phyloP scores from a whole-genome alignment of 352 stramenopile genomes.

The Pythium aphanidermatum region DNA sequence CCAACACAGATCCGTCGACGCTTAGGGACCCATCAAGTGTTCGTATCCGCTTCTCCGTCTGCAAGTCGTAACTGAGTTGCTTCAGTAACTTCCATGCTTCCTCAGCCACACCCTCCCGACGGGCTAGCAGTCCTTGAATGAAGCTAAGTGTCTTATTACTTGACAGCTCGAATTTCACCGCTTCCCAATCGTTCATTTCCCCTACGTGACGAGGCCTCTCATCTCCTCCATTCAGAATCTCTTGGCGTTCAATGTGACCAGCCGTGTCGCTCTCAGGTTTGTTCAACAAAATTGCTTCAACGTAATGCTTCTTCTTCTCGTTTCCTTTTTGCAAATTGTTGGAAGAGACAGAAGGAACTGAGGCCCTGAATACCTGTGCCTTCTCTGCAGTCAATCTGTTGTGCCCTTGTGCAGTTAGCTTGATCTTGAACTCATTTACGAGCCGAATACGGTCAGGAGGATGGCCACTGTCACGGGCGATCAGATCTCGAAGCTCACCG shows the following conservation, averaged over 20 bases:
- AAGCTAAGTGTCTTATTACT: constrained; percentile 19
- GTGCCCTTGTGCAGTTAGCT: constrained; percentile 27
- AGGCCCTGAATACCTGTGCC: constrained; percentile 20
- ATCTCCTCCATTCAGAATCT: background rate
- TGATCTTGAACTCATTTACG: constrained; percentile 30
- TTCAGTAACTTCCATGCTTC: constrained; percentile 64
- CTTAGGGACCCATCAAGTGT: constrained; percentile 55
- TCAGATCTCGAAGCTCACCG: constrained; percentile 27
- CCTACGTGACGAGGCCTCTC: constrained; percentile 20
- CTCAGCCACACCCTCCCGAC: constrained; percentile 42
- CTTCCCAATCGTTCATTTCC: constrained; percentile 57
- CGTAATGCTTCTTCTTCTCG: constrained; percentile 28
- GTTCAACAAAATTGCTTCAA: constrained; percentile 30
- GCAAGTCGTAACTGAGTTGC: constrained; percentile 46
- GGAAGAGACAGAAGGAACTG: constrained; percentile 18
- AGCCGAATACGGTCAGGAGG: constrained; percentile 25
- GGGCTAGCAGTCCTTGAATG: constrained; percentile 48
- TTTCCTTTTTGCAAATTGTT: too few relatives aligned
- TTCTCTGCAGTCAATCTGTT: constrained; percentile 28
- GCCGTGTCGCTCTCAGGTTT: constrained; percentile 30
- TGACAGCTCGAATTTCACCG: constrained; percentile 60
- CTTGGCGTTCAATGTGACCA: constrained; percentile 19
- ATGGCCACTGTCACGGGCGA: constrained; percentile 28
- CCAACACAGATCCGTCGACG: constrained; percentile 66
- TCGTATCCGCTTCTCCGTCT: constrained; percentile 68